phyloP scores from a whole-genome alignment of 75 land plant species.

The Azolla pinnata region DNA sequence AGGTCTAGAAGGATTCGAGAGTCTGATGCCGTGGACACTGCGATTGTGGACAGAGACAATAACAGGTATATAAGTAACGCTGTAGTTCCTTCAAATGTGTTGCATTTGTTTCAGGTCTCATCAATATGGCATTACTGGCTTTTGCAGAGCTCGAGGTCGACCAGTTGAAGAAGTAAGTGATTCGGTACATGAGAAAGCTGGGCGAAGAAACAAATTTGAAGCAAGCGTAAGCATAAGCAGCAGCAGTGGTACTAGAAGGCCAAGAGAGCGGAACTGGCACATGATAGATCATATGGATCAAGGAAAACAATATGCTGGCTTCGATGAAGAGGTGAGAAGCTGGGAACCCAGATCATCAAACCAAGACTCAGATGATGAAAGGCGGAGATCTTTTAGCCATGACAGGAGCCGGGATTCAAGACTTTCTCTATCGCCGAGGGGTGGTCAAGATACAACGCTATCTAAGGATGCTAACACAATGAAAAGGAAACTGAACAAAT shows the following conservation, averaged over 20 bases:
- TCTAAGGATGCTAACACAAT: neutral
- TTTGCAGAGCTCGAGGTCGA: neutral
- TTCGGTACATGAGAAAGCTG: conserved; percentile 7
- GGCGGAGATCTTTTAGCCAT: conserved; percentile 10
- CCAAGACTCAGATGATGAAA: conserved; percentile 13
- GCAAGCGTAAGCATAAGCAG: conserved; percentile 1
- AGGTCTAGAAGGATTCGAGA: neutral
- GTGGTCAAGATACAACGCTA: neutral
- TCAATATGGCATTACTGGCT: neutral
- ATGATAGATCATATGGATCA: neutral
- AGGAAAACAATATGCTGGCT: neutral
- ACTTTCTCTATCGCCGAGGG: neutral
- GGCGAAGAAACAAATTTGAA: conserved; percentile 13
- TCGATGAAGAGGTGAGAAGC: conserved; percentile 10
- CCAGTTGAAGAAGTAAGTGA: neutral
- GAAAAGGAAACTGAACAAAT: neutral
- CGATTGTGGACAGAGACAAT: neutral
- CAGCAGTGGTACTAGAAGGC: conserved; percentile 7
- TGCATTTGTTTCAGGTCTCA: too few species aligned
- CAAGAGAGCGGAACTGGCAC: conserved; percentile 1
- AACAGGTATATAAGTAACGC: too few species aligned
- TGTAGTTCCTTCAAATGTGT: too few species aligned
- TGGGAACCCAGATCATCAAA: conserved; percentile 5
- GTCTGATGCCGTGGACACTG: neutral
- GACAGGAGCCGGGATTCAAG: conserved; percentile 11